A percentile compares a stretch with the other conserved stretches of the same genome.
These are phyloP conservation scores for Ganoderma lingzhi DNA, from an alignment of 1,284 basidiomycete genomes.

Conservation along the genomic window DNA sequence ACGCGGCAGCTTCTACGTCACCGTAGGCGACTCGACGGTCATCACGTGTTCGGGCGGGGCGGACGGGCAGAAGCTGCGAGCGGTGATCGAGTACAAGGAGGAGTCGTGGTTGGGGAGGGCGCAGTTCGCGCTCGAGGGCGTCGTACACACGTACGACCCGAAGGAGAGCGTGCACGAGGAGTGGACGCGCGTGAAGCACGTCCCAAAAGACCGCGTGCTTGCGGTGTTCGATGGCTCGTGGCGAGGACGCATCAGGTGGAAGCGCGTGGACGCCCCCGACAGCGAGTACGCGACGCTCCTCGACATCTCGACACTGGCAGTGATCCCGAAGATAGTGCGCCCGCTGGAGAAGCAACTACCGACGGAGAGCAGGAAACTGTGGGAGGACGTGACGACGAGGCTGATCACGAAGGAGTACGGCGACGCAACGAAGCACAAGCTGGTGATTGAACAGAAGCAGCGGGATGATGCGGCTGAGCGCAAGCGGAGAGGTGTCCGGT, in stretches of 20 bases:
- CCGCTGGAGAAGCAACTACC: constrained; percentile 82
- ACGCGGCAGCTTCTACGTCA: constrained; percentile 90
- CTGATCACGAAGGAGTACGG: constrained; percentile 87
- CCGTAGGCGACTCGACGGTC: constrained; percentile 81
- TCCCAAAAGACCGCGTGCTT: constrained; percentile 81
- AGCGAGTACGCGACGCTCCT: constrained; percentile 77
- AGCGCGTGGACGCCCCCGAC: constrained; percentile 54
- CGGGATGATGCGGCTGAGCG: constrained; percentile 86
- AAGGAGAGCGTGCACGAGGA: constrained; percentile 69
- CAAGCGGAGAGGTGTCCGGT: constrained; percentile 82
- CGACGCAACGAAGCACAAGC: constrained; percentile 90
- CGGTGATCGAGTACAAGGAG: constrained; percentile 95
- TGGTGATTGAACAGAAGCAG: constrained; percentile 90
- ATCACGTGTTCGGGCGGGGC: constrained; percentile 81
- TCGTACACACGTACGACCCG: constrained; percentile 84
- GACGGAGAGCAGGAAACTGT: constrained; percentile 88
- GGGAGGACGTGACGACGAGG: constrained; percentile 85
- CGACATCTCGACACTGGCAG: constrained; percentile 77
- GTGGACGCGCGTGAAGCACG: constrained; percentile 92
- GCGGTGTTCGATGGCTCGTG: constrained; percentile 91
- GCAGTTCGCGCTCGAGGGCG: constrained; percentile 89
- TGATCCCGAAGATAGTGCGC: constrained; percentile 88
- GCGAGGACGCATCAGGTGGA: constrained; percentile 86
- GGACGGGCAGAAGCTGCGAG: constrained; percentile 66
- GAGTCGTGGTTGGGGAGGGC: constrained; percentile 96